These are phyloP conservation scores for Magnusiomyces sp. DNA, from an alignment of 1,139 yeast genomes.

Conservation along the genomic window DNA sequence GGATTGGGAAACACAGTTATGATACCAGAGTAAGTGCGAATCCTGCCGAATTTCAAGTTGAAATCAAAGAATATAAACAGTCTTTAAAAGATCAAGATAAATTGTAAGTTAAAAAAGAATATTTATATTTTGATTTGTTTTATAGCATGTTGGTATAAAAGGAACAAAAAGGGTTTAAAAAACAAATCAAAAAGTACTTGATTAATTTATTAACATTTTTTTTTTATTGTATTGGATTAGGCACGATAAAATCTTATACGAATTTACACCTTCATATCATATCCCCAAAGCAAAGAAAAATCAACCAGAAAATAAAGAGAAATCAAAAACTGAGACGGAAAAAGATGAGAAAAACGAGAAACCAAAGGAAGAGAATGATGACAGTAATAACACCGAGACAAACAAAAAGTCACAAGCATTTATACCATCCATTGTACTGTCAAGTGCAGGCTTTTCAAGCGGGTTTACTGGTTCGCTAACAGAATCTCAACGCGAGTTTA, in stretches of 20 bases:
- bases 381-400: background rate
- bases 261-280: background rate
- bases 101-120: background rate
- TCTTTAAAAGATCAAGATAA: background rate
- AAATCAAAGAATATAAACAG: background rate
- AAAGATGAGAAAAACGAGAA: background rate
- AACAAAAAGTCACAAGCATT: background rate
- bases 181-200: background rate
- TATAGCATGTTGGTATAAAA: background rate
- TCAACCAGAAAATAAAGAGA: background rate
- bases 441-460: conserved; percentile 3
- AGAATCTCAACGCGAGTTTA: conserved; percentile 1
- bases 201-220: background rate
- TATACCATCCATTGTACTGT: background rate
- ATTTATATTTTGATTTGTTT: background rate
- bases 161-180: background rate
- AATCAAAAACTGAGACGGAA: background rate
- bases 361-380: background rate
- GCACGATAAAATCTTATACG: no score
- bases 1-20: conserved; percentile 10
- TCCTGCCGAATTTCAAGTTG: background rate
- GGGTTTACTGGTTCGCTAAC: background rate
- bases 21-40: background rate
- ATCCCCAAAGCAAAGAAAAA: background rate
- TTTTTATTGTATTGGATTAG: background rate